Evolutionary conservation across 306 rosid species (phyloP).

Genomic region (Cucurbita pepo): DNA sequence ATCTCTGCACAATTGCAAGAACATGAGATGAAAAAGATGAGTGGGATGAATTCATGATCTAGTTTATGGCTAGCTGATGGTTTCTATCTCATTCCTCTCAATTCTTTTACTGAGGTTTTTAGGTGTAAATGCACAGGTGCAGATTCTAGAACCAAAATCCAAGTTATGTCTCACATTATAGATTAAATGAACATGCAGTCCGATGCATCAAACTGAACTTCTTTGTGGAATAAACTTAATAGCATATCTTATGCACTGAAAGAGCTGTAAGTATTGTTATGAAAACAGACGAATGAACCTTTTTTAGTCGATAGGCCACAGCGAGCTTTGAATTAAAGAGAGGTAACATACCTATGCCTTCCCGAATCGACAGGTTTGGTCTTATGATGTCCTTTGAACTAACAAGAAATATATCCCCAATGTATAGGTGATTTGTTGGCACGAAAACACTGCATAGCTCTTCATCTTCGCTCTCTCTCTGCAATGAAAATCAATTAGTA

Average conservation of each 20-base stretch:
- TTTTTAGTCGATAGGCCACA: background rate
- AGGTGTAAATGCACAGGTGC: background rate
- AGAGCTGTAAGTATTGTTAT: background rate
- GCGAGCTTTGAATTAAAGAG: background rate
- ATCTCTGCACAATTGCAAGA: slow-evolving; percentile 41
- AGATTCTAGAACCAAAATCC: background rate
- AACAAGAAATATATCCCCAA: slow-evolving; percentile 70
- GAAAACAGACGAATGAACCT: background rate
- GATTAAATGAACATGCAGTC: background rate
- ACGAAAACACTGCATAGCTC: slow-evolving; percentile 85
- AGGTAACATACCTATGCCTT: slow-evolving; percentile 63
- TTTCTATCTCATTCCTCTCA: background rate
- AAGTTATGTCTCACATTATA: background rate
- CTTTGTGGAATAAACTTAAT: background rate
- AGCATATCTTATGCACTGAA: background rate
- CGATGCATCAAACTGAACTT: background rate
- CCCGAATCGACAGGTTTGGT: slow-evolving; percentile 80
- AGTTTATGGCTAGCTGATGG: background rate
- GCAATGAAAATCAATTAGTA: slow-evolving; percentile 8
- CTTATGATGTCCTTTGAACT: slow-evolving; percentile 66
- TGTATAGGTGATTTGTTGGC: slow-evolving; percentile 79
- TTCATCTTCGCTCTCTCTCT: slow-evolving; percentile 73
- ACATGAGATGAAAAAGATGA: background rate
- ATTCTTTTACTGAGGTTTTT: background rate
- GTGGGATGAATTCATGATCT: background rate